These are phyloP conservation scores for Phaeosphaeriaceae sp. DNA, from an alignment of 2,329 filamentous ascomycete genomes.

Conservation along the genomic window DNA sequence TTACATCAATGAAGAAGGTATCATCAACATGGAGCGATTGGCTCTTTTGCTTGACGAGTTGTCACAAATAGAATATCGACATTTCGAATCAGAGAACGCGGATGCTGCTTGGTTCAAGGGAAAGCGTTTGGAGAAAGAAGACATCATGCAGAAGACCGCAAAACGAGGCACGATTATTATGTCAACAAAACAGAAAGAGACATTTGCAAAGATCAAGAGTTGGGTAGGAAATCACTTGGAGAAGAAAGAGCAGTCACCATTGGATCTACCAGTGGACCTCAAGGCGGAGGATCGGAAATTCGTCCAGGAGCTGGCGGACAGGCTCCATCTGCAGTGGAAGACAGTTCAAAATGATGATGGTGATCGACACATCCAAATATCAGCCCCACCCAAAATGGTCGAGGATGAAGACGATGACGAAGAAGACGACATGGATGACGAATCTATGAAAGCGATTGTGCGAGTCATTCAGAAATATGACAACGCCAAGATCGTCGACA, in stretches of 20 bases:
- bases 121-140: conserved; percentile 75
- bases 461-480: conserved; percentile 91
- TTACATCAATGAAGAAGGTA: conserved; percentile 94
- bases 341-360: conserved; percentile 69
- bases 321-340: conserved; percentile 69
- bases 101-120: conserved; percentile 92
- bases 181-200: conserved; percentile 77
- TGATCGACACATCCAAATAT: conserved; percentile 69
- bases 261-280: conserved; percentile 76
- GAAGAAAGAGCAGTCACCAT: conserved; percentile 53
- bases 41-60: conserved; percentile 80
- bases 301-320: conserved; percentile 81
- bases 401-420: conserved; percentile 64
- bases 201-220: conserved; percentile 82
- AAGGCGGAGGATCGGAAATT: conserved; percentile 91
- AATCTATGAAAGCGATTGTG: conserved; percentile 80
- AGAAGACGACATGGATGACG: conserved; percentile 77
- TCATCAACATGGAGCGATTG: conserved; percentile 85
- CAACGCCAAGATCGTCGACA: conserved; percentile 82
- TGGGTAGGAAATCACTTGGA: conserved; percentile 74
- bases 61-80: conserved; percentile 85
- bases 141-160: conserved; percentile 67
- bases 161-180: conserved; percentile 72
- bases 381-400: conserved; percentile 61
- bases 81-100: conserved; percentile 88